Percentiles rank a stretch among this genome's conserved stretches.
Conservation (phyloP, 2,329 filamentous ascomycete genomes). For the Cryphonectria naterciae region DNA sequence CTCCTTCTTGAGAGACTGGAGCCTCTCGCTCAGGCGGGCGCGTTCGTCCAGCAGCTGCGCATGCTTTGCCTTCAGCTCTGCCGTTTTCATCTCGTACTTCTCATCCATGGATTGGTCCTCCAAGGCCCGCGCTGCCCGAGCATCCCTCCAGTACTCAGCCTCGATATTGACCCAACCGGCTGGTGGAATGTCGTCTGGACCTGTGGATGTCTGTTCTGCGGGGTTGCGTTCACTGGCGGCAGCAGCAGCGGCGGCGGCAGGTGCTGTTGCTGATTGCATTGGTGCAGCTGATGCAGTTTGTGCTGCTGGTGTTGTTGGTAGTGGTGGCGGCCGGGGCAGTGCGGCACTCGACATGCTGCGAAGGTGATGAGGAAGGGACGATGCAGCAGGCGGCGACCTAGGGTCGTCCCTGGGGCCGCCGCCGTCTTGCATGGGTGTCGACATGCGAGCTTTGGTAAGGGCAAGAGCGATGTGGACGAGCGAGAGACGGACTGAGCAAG, state of each 20-base stretch:
- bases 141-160: conserved; percentile 37
- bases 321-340: neutral
- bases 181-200: neutral
- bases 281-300: neutral
- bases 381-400: conserved; percentile 1
- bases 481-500: neutral
- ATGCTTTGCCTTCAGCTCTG: conserved; percentile 38
- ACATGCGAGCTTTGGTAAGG: neutral
- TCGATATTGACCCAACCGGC: conserved; percentile 46
- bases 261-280: neutral
- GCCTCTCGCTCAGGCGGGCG: conserved; percentile 42
- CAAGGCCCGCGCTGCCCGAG: conserved; percentile 27
- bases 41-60: conserved; percentile 44
- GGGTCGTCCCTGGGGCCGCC: neutral
- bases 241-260: neutral
- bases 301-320: neutral
- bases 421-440: conserved; percentile 8
- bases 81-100: conserved; percentile 38
- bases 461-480: neutral
- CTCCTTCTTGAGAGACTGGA: conserved; percentile 38
- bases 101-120: conserved; percentile 40
- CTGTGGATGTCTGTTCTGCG: neutral
- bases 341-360: neutral
- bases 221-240: neutral
- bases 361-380: conserved; percentile 16